These are phyloP conservation scores for Colletotrichum tropicale DNA, from an alignment of 2,329 filamentous ascomycete genomes.

Conservation along the genomic window DNA sequence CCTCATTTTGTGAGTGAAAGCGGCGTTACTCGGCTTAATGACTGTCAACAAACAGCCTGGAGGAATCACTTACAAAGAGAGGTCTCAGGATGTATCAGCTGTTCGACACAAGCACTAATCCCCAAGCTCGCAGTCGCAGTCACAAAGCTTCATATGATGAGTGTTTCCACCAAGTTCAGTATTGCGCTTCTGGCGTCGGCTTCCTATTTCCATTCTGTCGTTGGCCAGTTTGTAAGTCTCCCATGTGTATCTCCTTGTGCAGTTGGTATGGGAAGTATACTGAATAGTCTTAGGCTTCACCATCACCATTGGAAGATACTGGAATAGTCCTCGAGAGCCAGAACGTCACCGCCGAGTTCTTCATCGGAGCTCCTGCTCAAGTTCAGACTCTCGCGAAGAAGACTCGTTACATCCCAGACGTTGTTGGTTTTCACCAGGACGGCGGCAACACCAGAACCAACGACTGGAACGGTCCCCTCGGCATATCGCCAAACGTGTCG, in stretches of 20 bases:
- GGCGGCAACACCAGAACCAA: not conserved
- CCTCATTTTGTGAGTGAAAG: not conserved
- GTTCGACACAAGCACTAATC: accelerated
- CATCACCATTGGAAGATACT: not conserved
- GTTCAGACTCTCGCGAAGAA: not conserved
- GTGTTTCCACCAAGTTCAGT: not conserved
- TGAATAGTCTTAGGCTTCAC: not conserved
- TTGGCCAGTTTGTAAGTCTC: not conserved
- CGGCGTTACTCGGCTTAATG: not conserved
- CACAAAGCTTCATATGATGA: not conserved
- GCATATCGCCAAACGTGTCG: not conserved
- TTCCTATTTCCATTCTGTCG: accelerated
- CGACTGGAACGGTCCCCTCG: not conserved
- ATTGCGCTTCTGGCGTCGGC: not conserved
- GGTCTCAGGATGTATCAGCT: accelerated
- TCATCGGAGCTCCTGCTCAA: not conserved
- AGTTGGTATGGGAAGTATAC: too few relatives aligned
- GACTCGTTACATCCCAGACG: not conserved
- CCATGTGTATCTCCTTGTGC: too few relatives aligned
- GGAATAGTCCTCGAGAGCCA: not conserved
- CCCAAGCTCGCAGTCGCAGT: not conserved
- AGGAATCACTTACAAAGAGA: not conserved
- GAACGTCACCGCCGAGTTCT: not conserved
- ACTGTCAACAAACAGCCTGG: too few relatives aligned
- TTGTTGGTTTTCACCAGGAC: not conserved